A percentile compares a stretch with the other conserved stretches of the same genome.
phyloP scores from a whole-genome alignment of 495 filamentous ascomycete species.

The Podospora fimiseda region DNA sequence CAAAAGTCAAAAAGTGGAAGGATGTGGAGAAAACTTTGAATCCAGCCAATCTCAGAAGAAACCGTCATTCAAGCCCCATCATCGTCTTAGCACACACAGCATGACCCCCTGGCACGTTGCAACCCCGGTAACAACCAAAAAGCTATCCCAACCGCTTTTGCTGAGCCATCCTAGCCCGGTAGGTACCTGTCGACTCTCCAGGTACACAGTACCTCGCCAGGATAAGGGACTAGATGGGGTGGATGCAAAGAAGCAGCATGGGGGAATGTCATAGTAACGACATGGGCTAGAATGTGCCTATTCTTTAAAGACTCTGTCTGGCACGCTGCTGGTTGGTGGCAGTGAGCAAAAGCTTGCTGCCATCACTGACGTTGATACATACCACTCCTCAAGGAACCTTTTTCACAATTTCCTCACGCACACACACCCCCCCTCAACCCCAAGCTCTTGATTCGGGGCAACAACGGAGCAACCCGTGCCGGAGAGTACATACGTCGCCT shows the following conservation, averaged over 20 bases:
- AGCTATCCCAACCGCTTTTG: slow-evolving; percentile 3
- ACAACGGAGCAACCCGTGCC: neutral
- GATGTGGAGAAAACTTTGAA: slow-evolving; percentile 2
- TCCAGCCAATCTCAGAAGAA: slow-evolving; percentile 23
- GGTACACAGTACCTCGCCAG: neutral
- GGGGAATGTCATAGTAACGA: neutral
- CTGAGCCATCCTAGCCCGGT: neutral
- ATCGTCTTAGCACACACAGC: slow-evolving; percentile 22
- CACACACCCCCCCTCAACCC: too few relatives aligned
- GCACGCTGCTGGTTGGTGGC: slow-evolving; percentile 14
- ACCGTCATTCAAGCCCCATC: slow-evolving; percentile 17
- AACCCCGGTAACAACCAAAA: slow-evolving; percentile 17
- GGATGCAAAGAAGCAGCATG: neutral
- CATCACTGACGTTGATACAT: slow-evolving; percentile 12
- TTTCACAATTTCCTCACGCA: neutral
- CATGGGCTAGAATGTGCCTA: slow-evolving; percentile 7
- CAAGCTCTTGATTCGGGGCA: neutral
- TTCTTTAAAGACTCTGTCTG: slow-evolving; percentile 9
- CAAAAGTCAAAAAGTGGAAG: slow-evolving; percentile 7
- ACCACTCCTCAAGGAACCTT: slow-evolving; percentile 13
- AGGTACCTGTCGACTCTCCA: neutral
- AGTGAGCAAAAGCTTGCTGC: slow-evolving; percentile 5
- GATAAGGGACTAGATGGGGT: neutral
- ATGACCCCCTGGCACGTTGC: slow-evolving; percentile 18
- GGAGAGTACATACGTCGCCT: neutral